These are phyloP conservation scores for Xenoacremonium recifei DNA, from an alignment of 2,329 filamentous ascomycete species.

Conservation along the genomic window DNA sequence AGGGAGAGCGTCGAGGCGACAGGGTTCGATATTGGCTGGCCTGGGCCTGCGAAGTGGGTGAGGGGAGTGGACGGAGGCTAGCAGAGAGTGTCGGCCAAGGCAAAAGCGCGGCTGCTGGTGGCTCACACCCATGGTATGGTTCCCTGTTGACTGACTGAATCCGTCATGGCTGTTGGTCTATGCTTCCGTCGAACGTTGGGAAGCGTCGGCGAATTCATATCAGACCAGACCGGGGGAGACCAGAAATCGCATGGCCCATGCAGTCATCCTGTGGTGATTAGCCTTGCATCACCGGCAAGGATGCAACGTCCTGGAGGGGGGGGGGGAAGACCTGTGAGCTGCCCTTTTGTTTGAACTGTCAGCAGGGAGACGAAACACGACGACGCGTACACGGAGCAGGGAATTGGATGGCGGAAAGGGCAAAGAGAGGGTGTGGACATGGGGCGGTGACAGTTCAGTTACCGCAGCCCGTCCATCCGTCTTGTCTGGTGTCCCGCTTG, in stretches of 20 bases:
- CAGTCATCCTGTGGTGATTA: constrained; percentile 15
- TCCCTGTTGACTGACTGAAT: too few relatives aligned
- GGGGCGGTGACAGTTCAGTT: constrained; percentile 17
- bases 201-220: too few relatives aligned
- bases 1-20: constrained; percentile 13
- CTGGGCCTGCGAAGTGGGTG: neutral
- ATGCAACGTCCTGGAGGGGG: constrained; percentile 3
- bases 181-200: too few relatives aligned
- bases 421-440: constrained; percentile 11
- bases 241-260: constrained; percentile 14
- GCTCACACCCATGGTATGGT: neutral
- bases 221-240: too few relatives aligned
- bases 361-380: constrained; percentile 14
- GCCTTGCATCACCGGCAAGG: constrained; percentile 9
- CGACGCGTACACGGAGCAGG: constrained; percentile 5
- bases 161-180: too few relatives aligned
- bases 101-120: too few relatives aligned
- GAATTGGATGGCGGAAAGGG: constrained; percentile 8
- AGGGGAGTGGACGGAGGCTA: neutral
- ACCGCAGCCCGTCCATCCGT: too few relatives aligned
- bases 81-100: neutral
- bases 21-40: constrained; percentile 19
- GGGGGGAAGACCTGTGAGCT: too few relatives aligned
- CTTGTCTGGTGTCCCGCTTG: too few relatives aligned
- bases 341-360: constrained; percentile 10